Conservation (phyloP, 164 flowering plant species). For the Santalum album region DNA sequence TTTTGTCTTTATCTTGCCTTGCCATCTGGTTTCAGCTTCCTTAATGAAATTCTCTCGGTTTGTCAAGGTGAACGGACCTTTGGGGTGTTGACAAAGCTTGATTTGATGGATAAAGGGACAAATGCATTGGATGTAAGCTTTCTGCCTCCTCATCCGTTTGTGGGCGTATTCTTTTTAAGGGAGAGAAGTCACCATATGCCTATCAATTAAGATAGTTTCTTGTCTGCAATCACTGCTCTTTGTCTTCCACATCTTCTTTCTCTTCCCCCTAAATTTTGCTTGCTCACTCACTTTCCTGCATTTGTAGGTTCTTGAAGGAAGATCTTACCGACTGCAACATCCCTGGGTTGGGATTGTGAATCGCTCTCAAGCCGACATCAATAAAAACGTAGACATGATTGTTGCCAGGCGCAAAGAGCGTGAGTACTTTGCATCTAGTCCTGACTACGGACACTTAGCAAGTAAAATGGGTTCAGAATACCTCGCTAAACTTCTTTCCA, state of each 20-base stretch:
- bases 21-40: not conserved
- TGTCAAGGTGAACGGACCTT: conserved; percentile 62
- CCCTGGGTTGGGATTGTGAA: conserved; percentile 74
- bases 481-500: conserved; percentile 59
- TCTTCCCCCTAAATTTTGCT: not conserved
- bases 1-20: not conserved
- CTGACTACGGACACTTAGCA: conserved; percentile 57
- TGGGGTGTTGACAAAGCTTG: conserved; percentile 73
- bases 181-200: too few relatives aligned
- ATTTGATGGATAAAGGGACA: conserved; percentile 81
- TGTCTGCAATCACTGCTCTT: not conserved
- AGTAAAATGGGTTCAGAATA: conserved; percentile 65
- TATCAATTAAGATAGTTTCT: not conserved
- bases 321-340: conserved; percentile 48
- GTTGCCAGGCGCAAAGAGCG: conserved; percentile 58
- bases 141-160: conserved; percentile 9
- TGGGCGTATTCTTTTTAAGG: too few relatives aligned
- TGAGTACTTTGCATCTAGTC: conserved; percentile 60
- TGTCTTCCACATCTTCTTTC: not conserved
- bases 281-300: conserved; percentile 4
- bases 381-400: conserved; percentile 54
- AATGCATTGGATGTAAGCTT: conserved; percentile 60
- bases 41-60: not conserved
- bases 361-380: conserved; percentile 71
- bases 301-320: conserved; percentile 50